These are phyloP conservation scores for Didymella glomerata DNA, from an alignment of 2,329 filamentous ascomycete genomes.

Conservation along the genomic window DNA sequence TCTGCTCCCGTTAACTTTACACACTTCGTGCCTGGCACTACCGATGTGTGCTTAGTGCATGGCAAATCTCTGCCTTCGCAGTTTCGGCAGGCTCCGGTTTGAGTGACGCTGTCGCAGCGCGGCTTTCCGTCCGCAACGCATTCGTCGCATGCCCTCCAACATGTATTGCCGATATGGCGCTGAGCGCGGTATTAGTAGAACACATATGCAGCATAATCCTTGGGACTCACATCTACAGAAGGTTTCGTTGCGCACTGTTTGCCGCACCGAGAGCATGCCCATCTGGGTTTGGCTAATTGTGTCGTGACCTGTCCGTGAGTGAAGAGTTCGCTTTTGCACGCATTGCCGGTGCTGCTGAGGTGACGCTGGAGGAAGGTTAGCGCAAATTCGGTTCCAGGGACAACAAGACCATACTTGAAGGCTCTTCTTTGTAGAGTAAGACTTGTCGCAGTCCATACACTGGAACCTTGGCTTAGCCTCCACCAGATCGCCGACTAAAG, in stretches of 20 bases:
- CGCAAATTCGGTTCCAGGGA: background rate
- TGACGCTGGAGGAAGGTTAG: constrained; percentile 4
- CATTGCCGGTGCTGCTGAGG: background rate
- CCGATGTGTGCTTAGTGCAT: constrained; percentile 22
- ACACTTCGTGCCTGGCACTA: constrained; percentile 1
- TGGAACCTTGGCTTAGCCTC: background rate
- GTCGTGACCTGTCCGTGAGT: background rate
- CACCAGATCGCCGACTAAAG: background rate
- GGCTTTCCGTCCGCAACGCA: constrained; percentile 14
- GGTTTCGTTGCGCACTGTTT: constrained; percentile 1
- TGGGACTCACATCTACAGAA: constrained; percentile 3
- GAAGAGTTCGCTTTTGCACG: background rate
- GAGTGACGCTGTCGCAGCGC: constrained; percentile 17
- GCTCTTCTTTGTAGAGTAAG: constrained; percentile 3
- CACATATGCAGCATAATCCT: background rate
- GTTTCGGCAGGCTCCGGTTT: constrained; percentile 14
- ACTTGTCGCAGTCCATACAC: constrained; percentile 7
- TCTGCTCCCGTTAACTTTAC: background rate
- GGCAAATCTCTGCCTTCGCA: constrained; percentile 13
- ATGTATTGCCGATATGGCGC: constrained; percentile 18
- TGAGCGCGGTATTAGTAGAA: background rate
- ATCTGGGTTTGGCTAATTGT: background rate
- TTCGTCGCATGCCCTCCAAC: constrained; percentile 31
- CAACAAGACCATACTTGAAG: background rate
- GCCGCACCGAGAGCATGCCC: constrained; percentile 12